phyloP scores from a whole-genome alignment of 176 grass and related monocot genomes.

The Juncus effusus region DNA sequence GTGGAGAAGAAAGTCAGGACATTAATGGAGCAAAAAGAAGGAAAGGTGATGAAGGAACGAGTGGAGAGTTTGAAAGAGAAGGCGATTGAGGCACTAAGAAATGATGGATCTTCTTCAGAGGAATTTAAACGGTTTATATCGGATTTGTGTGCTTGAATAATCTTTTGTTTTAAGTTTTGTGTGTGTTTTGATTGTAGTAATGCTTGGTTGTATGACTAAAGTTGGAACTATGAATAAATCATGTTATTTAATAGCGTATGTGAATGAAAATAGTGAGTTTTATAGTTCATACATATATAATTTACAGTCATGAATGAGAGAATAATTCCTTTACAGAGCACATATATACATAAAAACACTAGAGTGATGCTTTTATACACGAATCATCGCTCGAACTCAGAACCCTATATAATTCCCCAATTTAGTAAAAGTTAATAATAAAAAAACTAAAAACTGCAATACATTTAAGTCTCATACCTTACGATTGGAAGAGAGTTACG shows the following conservation, averaged over 20 bases:
- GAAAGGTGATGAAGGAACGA: constrained; percentile 24
- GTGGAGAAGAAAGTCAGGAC: constrained; percentile 46
- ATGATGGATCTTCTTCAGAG: constrained; percentile 41
- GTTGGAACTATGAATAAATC: no score
- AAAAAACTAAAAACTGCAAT: constrained; percentile 8
- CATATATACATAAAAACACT: constrained; percentile 27
- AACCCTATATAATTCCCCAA: background rate
- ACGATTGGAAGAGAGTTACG: constrained; percentile 78
- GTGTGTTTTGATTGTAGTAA: background rate
- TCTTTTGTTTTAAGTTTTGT: no score
- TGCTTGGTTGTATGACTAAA: no score
- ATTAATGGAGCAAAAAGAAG: constrained; percentile 45
- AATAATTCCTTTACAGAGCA: constrained; percentile 21
- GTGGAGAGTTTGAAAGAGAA: constrained; percentile 23
- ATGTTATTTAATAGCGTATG: no score
- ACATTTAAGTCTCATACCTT: constrained; percentile 13
- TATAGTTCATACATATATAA: background rate
- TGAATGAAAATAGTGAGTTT: background rate
- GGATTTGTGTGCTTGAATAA: constrained; percentile 13
- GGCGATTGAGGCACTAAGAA: constrained; percentile 30
- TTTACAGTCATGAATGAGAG: constrained; percentile 15
- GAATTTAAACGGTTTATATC: constrained; percentile 31
- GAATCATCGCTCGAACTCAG: constrained; percentile 10
- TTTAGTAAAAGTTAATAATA: constrained; percentile 8
- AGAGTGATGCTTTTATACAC: background rate